These are phyloP conservation scores for Plasmodium blacklocki DNA, from an alignment of 169 alveolate genomes.

Conservation along the genomic window DNA sequence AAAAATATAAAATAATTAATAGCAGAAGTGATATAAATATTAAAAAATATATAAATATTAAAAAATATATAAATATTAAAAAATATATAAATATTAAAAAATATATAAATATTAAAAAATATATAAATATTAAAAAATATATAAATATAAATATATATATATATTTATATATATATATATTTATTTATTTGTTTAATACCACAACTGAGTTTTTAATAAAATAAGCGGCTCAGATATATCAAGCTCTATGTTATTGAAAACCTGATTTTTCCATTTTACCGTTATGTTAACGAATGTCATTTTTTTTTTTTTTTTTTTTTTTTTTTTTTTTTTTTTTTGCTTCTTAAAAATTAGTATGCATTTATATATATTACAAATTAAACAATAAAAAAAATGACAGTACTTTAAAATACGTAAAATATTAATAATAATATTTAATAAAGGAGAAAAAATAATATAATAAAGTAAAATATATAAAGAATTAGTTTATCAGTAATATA, in stretches of 20 bases:
- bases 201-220: slow-evolving; percentile 76
- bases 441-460: no score
- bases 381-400: no score
- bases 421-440: no score
- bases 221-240: slow-evolving; percentile 77
- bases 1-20: background rate
- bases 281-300: slow-evolving; percentile 77
- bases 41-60: background rate
- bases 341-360: background rate
- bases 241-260: slow-evolving; percentile 78
- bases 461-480: no score
- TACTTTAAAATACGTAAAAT: no score
- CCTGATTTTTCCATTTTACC: slow-evolving; percentile 85
- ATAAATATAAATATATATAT: background rate
- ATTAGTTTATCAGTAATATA: no score
- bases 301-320: slow-evolving; percentile 13
- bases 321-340: background rate
- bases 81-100: background rate
- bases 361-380: no score
- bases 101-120: background rate
- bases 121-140: background rate
- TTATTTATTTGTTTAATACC: slow-evolving; percentile 29
- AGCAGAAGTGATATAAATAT: background rate
- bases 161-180: background rate
- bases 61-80: background rate